A percentile compares a stretch with the other conserved stretches of the same genome.
Evolutionary conservation across 257 asterid genomes (phyloP).

Genomic region (Handroanthus guayacan): DNA sequence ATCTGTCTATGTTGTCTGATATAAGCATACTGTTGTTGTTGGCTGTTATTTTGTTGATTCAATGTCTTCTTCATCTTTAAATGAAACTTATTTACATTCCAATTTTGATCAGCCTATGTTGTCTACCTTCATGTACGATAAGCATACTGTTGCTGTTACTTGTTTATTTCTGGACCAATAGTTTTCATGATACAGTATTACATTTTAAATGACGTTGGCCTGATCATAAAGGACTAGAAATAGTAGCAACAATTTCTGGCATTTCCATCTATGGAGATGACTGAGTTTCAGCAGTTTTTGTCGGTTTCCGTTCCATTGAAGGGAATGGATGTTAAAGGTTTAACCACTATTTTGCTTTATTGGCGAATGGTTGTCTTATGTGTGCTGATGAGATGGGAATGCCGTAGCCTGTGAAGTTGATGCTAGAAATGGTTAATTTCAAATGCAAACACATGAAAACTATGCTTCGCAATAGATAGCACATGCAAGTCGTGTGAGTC

Average conservation of each 20-base stretch:
- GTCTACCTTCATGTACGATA: not conserved
- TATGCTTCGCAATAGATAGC: conserved; percentile 9
- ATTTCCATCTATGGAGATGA: conserved; percentile 2
- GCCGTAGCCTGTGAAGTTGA: not conserved
- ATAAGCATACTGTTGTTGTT: not conserved
- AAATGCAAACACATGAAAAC: not conserved
- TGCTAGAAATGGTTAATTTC: conserved; percentile 18
- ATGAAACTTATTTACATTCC: not conserved
- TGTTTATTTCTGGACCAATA: not conserved
- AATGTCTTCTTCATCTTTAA: not conserved
- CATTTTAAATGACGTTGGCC: not conserved
- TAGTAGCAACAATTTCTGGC: not conserved
- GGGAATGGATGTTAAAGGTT: not conserved
- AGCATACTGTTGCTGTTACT: not conserved
- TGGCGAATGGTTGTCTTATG: not conserved
- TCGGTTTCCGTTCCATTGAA: not conserved
- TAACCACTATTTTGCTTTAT: conserved; percentile 10
- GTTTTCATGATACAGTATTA: not conserved
- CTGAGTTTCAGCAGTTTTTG: conserved; percentile 7
- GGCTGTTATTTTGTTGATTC: not conserved
- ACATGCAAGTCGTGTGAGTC: not conserved
- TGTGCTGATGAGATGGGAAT: not conserved
- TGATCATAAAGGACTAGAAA: not conserved
- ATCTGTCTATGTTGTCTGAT: conserved; percentile 7
- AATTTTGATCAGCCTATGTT: conserved; percentile 19